A percentile compares a stretch with the other conserved stretches of the same genome.
These are phyloP conservation scores for Teunomyces tritomae DNA, from an alignment of 805 yeast species.

Conservation along the genomic window DNA sequence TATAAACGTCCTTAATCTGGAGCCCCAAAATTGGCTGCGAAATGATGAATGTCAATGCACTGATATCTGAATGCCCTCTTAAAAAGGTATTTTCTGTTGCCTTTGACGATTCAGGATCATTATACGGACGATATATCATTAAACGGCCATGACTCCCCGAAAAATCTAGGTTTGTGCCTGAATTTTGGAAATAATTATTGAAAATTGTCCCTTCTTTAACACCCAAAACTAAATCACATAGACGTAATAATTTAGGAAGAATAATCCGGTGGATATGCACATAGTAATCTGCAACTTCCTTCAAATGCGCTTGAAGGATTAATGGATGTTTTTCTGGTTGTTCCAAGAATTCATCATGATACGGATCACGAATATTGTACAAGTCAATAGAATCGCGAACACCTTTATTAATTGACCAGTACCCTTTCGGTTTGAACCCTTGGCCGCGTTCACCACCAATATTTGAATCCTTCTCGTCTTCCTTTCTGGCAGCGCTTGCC, in stretches of 20 bases:
- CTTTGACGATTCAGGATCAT: slow-evolving; percentile 7
- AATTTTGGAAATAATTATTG: slow-evolving; percentile 32
- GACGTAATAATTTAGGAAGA: slow-evolving; percentile 31
- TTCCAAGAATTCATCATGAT: slow-evolving; percentile 30
- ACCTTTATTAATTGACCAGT: slow-evolving; percentile 46
- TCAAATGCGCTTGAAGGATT: slow-evolving; percentile 34
- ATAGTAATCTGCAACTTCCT: slow-evolving; percentile 40
- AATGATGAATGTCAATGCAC: slow-evolving; percentile 12
- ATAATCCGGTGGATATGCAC: slow-evolving; percentile 36
- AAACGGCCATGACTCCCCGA: slow-evolving; percentile 36
- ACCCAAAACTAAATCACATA: slow-evolving; percentile 46
- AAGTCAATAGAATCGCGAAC: slow-evolving; percentile 44
- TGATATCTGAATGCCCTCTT: slow-evolving; percentile 11
- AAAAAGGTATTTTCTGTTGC: slow-evolving; percentile 8
- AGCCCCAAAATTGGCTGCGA: slow-evolving; percentile 11
- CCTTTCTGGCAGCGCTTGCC: slow-evolving; percentile 11
- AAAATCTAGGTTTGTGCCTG: slow-evolving; percentile 23
- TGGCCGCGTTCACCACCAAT: slow-evolving; percentile 47
- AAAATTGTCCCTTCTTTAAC: slow-evolving; percentile 47
- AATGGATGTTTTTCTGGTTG: slow-evolving; percentile 36
- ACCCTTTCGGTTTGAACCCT: slow-evolving; percentile 48
- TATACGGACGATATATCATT: slow-evolving; percentile 24
- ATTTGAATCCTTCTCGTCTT: slow-evolving; percentile 8
- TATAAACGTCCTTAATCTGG: slow-evolving; percentile 11
- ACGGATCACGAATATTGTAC: slow-evolving; percentile 41